Base-by-base conservation (phyloP, 2,329 filamentous ascomycete species). In the Coniella lustricola region DNA sequence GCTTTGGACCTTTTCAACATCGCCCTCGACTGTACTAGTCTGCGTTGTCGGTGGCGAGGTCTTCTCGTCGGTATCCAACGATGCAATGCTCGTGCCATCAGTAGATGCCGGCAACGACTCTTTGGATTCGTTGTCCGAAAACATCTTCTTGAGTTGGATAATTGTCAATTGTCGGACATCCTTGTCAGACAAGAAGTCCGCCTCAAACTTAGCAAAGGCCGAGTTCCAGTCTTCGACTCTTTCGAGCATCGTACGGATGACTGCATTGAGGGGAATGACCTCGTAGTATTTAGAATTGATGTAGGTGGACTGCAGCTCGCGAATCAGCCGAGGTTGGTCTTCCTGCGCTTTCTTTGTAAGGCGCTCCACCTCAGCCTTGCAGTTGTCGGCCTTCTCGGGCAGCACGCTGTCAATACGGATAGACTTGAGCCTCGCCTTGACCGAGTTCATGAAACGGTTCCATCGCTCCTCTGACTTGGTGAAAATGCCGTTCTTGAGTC, bases 261-360 rank as follows among this genome's bases (percentile, higher is more conserved):
- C 86, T 49, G 85, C 78, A 58, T 97, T 98, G 54, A 98, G 77
- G 0, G 94, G 93, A 43, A 97, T 90, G 47, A 96, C 84, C 66
- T 98, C 93, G 70, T 95, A 98, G 62, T 97, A 97, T 61, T 89
- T 90, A 2, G 90, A 95, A 55, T 84, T 84, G 70, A 93, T 90
- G 62, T 98, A 98, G 54, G 87, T 88, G 31, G 90, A 83, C 63
- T 96, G 90, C 9, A 98, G 73, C 54, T 88, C 87, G 45, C 79
- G 79, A 44, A 90, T 74, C 45, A 97, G 72, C 46, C 77, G 74
- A 4, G 77, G 71, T 57, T 95, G 85, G 54, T 98, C 91, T 33
- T 95, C 89, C 51, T 90, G 85, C 0, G 87, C 87, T 56, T 84
- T 87, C 60, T 84, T 87, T 32, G 76, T 80, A 43, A 98, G 70